A percentile compares a stretch with the other conserved stretches of the same genome.
phyloP scores from a whole-genome alignment of 495 filamentous ascomycete genomes.

The Aspergillus mulundensis region DNA sequence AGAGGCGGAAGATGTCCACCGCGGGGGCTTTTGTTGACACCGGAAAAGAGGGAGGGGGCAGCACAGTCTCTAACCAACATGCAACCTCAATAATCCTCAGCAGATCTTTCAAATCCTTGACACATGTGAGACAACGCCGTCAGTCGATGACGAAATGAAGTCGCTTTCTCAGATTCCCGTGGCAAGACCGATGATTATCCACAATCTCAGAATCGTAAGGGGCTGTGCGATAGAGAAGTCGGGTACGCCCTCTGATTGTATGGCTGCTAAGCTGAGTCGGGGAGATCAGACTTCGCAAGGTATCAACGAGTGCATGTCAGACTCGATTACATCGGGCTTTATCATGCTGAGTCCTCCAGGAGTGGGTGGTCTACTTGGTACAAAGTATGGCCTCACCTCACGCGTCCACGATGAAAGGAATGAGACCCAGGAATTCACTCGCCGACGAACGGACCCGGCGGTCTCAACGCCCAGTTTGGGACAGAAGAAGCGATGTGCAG shows the following conservation, averaged over 20 bases:
- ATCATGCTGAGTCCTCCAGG: neutral
- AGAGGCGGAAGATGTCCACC: constrained; percentile 18
- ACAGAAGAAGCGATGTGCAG: neutral
- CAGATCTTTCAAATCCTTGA: constrained; percentile 5
- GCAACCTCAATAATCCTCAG: constrained; percentile 18
- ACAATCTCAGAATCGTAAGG: constrained; percentile 1
- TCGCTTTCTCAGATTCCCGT: constrained; percentile 1
- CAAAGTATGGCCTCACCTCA: neutral
- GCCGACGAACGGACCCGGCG: neutral
- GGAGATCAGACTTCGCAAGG: constrained; percentile 2
- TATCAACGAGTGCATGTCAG: neutral
- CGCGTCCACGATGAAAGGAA: neutral
- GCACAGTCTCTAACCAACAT: neutral
- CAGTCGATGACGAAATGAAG: constrained; percentile 9
- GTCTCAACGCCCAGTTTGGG: neutral
- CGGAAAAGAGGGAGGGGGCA: constrained; percentile 22
- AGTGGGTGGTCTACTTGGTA: neutral
- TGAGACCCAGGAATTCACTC: neutral
- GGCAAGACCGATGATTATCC: constrained; percentile 8
- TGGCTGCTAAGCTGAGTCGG: neutral
- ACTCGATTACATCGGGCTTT: neutral
- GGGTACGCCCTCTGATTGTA: no score
- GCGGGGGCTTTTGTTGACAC: constrained; percentile 44
- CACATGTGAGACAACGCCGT: constrained; percentile 10
- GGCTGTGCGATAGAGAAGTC: no score